Percentiles rank a stretch among this genome's conserved stretches.
Evolutionary conservation across 768 basidiomycete species (phyloP).

Genomic region (Tylopilus felleus): DNA sequence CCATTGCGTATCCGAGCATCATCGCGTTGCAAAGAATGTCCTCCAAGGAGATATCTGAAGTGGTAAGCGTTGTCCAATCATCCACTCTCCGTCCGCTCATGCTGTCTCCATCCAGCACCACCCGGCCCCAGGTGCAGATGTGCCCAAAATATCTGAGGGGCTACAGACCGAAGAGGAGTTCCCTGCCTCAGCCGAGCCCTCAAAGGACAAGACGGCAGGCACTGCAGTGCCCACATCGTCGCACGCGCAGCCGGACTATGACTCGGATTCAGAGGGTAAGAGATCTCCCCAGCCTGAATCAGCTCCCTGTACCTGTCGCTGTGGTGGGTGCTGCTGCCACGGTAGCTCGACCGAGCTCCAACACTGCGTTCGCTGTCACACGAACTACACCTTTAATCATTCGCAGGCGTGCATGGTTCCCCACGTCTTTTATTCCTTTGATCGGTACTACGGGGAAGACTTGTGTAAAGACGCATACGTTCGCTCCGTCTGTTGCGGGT

Average conservation of each 20-base stretch:
- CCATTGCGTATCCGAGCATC: no score
- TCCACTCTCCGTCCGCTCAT: no score
- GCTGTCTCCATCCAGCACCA: no score
- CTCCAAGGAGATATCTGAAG: no score
- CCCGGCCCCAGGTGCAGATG: no score
- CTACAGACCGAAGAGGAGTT: no score
- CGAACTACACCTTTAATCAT: constrained; percentile 1
- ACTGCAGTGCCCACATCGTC: no score
- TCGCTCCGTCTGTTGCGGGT: neutral
- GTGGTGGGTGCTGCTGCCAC: constrained; percentile 5
- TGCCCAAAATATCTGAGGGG: no score
- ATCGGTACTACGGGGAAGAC: fast-evolving
- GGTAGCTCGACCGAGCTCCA: neutral
- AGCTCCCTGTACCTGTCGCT: neutral
- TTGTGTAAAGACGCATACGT: neutral
- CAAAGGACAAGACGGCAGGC: no score
- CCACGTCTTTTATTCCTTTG: neutral
- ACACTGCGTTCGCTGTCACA: constrained; percentile 9
- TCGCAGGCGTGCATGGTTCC: constrained; percentile 3
- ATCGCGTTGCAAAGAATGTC: no score
- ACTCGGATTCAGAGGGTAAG: neutral
- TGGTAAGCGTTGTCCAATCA: no score
- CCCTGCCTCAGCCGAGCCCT: no score
- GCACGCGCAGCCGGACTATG: neutral
- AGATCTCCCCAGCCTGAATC: neutral